These are phyloP conservation scores for Viola pubescens DNA, from an alignment of 441 rosid species.

Conservation along the genomic window DNA sequence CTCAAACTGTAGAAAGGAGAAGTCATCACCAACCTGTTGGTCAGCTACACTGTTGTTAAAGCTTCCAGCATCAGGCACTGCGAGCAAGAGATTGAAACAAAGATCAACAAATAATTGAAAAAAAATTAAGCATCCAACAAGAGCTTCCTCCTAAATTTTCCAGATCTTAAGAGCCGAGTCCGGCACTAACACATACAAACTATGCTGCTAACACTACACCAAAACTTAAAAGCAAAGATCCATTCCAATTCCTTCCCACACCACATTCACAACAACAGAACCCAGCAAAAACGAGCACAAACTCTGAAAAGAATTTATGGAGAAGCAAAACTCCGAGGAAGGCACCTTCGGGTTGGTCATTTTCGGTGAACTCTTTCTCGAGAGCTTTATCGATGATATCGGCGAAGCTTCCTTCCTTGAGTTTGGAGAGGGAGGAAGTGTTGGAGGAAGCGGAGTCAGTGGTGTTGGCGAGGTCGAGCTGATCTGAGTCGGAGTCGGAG, in stretches of 20 bases:
- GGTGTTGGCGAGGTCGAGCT: constrained; percentile 14
- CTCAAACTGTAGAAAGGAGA: neutral
- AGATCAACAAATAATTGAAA: neutral
- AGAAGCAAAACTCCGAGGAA: neutral
- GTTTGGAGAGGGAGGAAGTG: constrained; percentile 29
- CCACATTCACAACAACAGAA: neutral
- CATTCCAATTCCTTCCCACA: neutral
- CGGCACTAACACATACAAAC: neutral
- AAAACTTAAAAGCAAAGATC: neutral
- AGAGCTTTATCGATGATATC: constrained; percentile 50
- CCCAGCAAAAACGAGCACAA: neutral
- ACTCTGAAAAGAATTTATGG: neutral
- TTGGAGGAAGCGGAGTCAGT: constrained; percentile 18
- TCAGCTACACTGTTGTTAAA: constrained; percentile 75
- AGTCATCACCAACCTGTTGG: constrained; percentile 47
- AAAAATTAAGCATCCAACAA: neutral
- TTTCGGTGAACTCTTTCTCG: constrained; percentile 44
- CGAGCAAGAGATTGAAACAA: constrained; percentile 12
- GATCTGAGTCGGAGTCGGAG: constrained; percentile 21
- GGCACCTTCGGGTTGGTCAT: constrained; percentile 38
- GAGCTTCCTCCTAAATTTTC: neutral
- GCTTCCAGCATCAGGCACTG: constrained; percentile 68
- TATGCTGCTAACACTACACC: neutral
- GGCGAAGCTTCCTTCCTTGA: constrained; percentile 37
- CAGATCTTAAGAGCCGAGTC: constrained; percentile 9